Evolutionary conservation across 768 basidiomycete genomes (phyloP), one percentile per base, ranked within the genome.

Genomic region (Floccularia luteovirens): DNA sequence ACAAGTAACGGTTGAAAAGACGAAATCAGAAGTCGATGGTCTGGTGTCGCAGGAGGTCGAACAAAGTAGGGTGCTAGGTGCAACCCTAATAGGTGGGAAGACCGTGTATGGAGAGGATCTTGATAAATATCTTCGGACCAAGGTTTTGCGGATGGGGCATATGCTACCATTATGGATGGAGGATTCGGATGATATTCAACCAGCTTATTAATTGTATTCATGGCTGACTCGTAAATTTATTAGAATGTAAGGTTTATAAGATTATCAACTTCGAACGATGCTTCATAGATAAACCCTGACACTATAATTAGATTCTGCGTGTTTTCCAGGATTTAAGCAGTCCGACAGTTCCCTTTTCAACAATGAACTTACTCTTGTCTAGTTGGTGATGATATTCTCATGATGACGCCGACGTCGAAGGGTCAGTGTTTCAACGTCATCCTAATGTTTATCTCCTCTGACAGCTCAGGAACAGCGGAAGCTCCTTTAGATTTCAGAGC

Each of bases 121-220:
- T 51, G 91, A 98, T 53, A 90, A 85, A 63, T 99, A 99, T 58
- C 61, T 99, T 52, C 76, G 87, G 57, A 98, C 96, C 27, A 99
- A 99, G 60, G 81, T 98, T n/a, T 64, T 90, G 56, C 74, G 85
- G 44, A 99, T 99, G 96, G 96, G 96, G 10, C 96, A 99, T 57
- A 81, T 94, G 67, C 65, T 96, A 20, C 78, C 82, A 23, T 54
- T 84, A 39, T 68, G 64, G 67, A 56, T 69, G 55, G 66, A 67
- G 19, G 62, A 65, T 45, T 48, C 54, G 31, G 53, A 52, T 20
- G 46, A 13, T 48, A 30, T 43, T 46, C 51, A 42, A 38, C n/a
- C 23, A 42, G 37, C 41, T 24, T 27, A 13, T 12, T 37, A 39
- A 40, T 48, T 38, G 49, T 21, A 39, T 24, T 33, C 31, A 24